Percentiles rank a stretch among this genome's conserved stretches.
Conservation (phyloP, 1,139 yeast genomes). For the Petasospora rhodanensis region DNA sequence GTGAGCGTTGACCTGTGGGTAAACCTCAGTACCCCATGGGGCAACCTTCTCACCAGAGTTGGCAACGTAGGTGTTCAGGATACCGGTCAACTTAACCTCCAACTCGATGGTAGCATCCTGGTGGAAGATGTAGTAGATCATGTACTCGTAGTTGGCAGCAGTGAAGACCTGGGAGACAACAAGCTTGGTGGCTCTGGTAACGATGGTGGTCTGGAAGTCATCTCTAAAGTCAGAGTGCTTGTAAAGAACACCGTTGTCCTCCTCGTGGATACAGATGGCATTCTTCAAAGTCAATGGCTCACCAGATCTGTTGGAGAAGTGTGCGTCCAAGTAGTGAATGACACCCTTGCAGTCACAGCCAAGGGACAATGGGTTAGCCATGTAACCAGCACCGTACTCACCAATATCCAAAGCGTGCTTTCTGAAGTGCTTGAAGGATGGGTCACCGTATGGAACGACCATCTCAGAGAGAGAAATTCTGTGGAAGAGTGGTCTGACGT, state of each 20-base stretch:
- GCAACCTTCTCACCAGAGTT: slow-evolving; percentile 61
- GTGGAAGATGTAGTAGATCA: slow-evolving; percentile 76
- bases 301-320: slow-evolving; percentile 62
- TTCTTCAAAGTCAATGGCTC: slow-evolving; percentile 66
- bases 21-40: slow-evolving; percentile 77
- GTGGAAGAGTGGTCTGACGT: slow-evolving; percentile 67
- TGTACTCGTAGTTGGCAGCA: slow-evolving; percentile 82
- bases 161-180: slow-evolving; percentile 77
- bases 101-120: slow-evolving; percentile 80
- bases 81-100: slow-evolving; percentile 77
- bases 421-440: slow-evolving; percentile 77
- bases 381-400: slow-evolving; percentile 83
- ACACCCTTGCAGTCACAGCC: slow-evolving; percentile 88
- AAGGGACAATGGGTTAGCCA: slow-evolving; percentile 71
- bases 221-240: slow-evolving; percentile 85
- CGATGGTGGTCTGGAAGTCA: slow-evolving; percentile 67
- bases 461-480: slow-evolving; percentile 74
- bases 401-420: slow-evolving; percentile 85
- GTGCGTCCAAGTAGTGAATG: slow-evolving; percentile 75
- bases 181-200: slow-evolving; percentile 70
- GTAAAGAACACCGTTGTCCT: slow-evolving; percentile 73
- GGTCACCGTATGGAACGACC: slow-evolving; percentile 83
- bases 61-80: slow-evolving; percentile 63
- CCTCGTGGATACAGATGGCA: slow-evolving; percentile 82
- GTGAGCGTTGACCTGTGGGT: slow-evolving; percentile 79